Conservation (phyloP, 768 basidiomycete genomes). For the Kwoniella sp. region DNA sequence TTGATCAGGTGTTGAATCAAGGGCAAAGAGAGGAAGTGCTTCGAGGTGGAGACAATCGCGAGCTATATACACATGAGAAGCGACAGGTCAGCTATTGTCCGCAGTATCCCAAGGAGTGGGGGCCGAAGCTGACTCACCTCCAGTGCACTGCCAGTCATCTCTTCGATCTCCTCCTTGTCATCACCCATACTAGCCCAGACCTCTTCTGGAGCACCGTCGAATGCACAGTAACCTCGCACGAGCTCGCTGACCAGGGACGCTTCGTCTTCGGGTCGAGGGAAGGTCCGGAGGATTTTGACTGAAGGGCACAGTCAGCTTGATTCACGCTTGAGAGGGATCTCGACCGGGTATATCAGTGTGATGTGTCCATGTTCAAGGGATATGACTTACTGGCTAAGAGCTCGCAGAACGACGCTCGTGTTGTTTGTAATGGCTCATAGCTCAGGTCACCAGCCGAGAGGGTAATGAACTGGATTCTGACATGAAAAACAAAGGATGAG, state of each 20-base stretch:
- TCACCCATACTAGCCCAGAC: conserved; percentile 66
- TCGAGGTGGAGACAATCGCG: conserved; percentile 82
- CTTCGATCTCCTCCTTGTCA: conserved; percentile 65
- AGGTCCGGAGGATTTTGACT: conserved; percentile 75
- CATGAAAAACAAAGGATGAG: too few relatives aligned
- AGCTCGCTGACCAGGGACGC: conserved; percentile 78
- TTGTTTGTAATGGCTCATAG: conserved; percentile 68
- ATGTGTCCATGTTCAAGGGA: too few relatives aligned
- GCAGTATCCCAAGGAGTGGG: too few relatives aligned
- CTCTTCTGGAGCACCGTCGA: conserved; percentile 70
- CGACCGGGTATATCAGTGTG: too few relatives aligned
- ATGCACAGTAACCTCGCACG: conserved; percentile 80
- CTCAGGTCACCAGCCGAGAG: conserved; percentile 72
- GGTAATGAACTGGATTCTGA: conserved; percentile 67
- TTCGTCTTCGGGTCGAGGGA: conserved; percentile 65
- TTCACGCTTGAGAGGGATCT: too few relatives aligned
- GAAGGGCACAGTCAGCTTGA: background rate
- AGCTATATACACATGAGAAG: conserved; percentile 60
- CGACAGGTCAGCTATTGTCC: background rate
- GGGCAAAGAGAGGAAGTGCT: conserved; percentile 77
- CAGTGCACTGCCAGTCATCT: conserved; percentile 72
- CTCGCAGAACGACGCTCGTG: conserved; percentile 79
- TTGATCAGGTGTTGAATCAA: conserved; percentile 84
- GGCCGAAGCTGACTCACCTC: conserved; percentile 68
- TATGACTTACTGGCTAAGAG: conserved; percentile 69